Evolutionary conservation across 2,329 filamentous ascomycete genomes (phyloP), one percentile per base, ranked within the genome.

Genomic region (Herpotrichia juniperi): DNA sequence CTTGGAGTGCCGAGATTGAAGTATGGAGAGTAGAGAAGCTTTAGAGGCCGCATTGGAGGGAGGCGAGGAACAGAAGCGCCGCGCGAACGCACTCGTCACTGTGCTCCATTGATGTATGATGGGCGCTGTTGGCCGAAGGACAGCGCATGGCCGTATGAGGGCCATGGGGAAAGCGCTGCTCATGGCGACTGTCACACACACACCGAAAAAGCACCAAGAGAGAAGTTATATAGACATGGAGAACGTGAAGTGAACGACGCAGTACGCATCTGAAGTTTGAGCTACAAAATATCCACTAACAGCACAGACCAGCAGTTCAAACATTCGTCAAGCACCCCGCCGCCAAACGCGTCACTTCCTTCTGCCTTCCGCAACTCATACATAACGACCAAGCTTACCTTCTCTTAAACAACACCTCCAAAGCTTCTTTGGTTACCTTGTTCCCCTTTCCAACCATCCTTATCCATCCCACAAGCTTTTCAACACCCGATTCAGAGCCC

Each of bases 131-230:
- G 67, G 37, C 54, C 56, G 51, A 6, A 59, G 39, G 25, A 51
- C 50, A 47, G 52, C 53, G 49, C 58, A 61, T 31, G 54, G 56
- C 49, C 58, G 56, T 42, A 72, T 57, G 53, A 72, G 60, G 37
- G 67, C 69, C 66, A 69, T 64, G 11, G 63, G 51, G 34, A 63
- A 56, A 32, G 57, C 63, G 61, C 62, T 62, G 63, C 55, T 66
- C 65, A 68, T 68, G 46, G 21, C 46, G 40, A 30, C 4, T 30
- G 9, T 12, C 25, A 19, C 21, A 30, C 19, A 17, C 26, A 21
- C 40, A 30, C 24, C 40, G n/a, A 19, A 11, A 16, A 24, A 24
- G 30, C 14, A 21, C 17, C 19, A 34, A 24, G 25, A 19, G 11
- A 16, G 4, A 22, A 45, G 50, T 42, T 34, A 35, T 34, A 25